phyloP scores from a whole-genome alignment of 352 stramenopile species.

The Lagenidium sp. region DNA sequence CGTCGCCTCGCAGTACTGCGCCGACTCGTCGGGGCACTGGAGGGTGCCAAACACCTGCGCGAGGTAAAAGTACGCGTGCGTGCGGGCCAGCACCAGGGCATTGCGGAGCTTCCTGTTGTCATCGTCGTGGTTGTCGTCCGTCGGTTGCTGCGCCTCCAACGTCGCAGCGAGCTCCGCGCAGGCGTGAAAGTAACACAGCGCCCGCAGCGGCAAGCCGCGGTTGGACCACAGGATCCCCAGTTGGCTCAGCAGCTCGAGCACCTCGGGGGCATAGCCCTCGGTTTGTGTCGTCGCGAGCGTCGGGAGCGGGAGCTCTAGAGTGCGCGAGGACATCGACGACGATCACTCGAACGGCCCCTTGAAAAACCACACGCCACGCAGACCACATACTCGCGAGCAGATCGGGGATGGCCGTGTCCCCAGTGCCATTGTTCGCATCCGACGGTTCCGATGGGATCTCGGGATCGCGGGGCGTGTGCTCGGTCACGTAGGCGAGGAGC shows the following conservation, averaged over 20 bases:
- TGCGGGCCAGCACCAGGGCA: conserved; percentile 16
- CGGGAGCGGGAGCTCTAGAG: conserved; percentile 4
- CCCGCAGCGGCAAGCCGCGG: conserved; percentile 25
- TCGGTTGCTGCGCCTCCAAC: not conserved
- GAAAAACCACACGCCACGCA: not conserved
- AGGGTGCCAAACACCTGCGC: conserved; percentile 58
- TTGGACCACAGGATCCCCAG: conserved; percentile 65
- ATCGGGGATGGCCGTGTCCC: not conserved
- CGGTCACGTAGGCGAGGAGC: conserved; percentile 20
- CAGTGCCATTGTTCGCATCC: not conserved
- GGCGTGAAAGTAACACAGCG: conserved; percentile 49
- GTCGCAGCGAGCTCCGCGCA: conserved; percentile 14
- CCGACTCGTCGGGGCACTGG: conserved; percentile 34
- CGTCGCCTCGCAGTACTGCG: conserved; percentile 51
- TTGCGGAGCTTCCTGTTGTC: not conserved
- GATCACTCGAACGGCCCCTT: not conserved
- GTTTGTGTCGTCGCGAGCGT: conserved; percentile 2
- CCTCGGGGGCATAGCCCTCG: not conserved
- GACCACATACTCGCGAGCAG: not conserved
- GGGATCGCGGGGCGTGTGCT: conserved; percentile 5
- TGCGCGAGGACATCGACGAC: not conserved
- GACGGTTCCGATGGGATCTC: not conserved
- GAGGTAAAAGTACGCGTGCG: conserved; percentile 61
- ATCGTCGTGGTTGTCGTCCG: conserved; percentile 4
- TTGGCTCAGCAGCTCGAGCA: conserved; percentile 46